Evolutionary conservation across 148 eudicot species (phyloP).

Genomic region (Gaultheria prostrata): DNA sequence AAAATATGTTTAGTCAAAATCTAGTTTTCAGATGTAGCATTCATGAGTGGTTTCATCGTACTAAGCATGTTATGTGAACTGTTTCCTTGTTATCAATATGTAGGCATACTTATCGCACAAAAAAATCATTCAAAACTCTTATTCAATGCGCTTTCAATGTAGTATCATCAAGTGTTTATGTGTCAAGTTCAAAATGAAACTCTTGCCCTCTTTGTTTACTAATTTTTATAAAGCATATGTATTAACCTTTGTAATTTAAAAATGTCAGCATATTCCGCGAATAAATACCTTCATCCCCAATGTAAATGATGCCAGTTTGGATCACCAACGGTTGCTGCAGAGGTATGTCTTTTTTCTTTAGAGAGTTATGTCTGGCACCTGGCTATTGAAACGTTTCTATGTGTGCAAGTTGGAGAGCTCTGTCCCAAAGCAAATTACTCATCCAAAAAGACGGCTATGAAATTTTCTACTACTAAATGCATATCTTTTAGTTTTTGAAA

Average conservation of each 20-base stretch:
- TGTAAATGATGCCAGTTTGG: conserved; percentile 71
- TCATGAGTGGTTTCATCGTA: background rate
- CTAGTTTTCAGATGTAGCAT: background rate
- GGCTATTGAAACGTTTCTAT: background rate
- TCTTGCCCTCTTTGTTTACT: background rate
- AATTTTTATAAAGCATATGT: background rate
- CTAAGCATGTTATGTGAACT: background rate
- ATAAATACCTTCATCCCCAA: conserved; percentile 71
- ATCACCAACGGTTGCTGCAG: conserved; percentile 69
- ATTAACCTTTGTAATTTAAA: conserved; percentile 10
- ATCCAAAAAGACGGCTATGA: background rate
- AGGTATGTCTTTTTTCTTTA: conserved; percentile 42
- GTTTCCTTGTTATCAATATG: background rate
- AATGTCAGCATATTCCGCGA: conserved; percentile 73
- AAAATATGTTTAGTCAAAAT: background rate
- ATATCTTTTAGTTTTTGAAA: background rate
- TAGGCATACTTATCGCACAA: background rate
- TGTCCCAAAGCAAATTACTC: background rate
- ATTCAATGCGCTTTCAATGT: background rate
- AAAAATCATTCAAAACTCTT: background rate
- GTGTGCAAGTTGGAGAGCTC: background rate
- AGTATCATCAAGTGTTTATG: background rate
- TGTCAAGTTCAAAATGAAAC: background rate
- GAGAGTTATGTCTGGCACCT: background rate
- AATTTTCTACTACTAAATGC: background rate